These are phyloP conservation scores for Nyctanthes arbortristis DNA, from an alignment of 257 asterid species.

Conservation along the genomic window DNA sequence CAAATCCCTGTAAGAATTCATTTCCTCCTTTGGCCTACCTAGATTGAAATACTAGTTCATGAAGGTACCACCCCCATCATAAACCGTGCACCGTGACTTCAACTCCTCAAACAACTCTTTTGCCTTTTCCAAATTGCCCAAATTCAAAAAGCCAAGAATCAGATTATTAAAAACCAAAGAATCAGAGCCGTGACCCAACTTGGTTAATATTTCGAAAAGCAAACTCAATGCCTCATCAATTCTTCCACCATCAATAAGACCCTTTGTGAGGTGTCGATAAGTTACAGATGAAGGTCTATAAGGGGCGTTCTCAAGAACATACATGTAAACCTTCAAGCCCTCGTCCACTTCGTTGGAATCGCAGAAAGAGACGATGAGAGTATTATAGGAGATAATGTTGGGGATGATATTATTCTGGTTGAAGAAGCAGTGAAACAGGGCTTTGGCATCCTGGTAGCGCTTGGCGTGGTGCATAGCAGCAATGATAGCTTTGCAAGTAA, in stretches of 20 bases:
- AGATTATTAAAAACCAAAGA: constrained; percentile 82
- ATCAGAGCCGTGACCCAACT: constrained; percentile 92
- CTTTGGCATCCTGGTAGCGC: constrained; percentile 66
- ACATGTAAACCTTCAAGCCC: constrained; percentile 52
- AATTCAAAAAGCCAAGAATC: constrained; percentile 69
- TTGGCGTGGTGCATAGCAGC: constrained; percentile 80
- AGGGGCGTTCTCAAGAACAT: constrained; percentile 63
- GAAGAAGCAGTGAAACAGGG: constrained; percentile 78
- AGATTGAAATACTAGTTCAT: constrained; percentile 87
- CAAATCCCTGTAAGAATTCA: constrained; percentile 75
- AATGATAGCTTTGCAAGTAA: constrained; percentile 91
- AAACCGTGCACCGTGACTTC: constrained; percentile 76
- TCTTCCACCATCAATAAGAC: constrained; percentile 60
- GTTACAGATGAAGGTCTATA: constrained; percentile 73
- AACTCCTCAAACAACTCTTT: constrained; percentile 75
- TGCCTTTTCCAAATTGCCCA: constrained; percentile 74
- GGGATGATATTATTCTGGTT: constrained; percentile 70
- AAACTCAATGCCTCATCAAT: constrained; percentile 59
- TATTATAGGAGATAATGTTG: constrained; percentile 70
- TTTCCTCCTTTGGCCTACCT: constrained; percentile 73
- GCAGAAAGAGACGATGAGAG: constrained; percentile 63
- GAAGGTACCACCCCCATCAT: constrained; percentile 84
- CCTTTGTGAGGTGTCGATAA: constrained; percentile 82
- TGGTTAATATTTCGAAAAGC: constrained; percentile 77
- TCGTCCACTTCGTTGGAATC: constrained; percentile 72